A percentile compares a stretch with the other conserved stretches of the same genome.
phyloP scores from a whole-genome alignment of 2,329 filamentous ascomycete species.

The Aspergillus sp. region DNA sequence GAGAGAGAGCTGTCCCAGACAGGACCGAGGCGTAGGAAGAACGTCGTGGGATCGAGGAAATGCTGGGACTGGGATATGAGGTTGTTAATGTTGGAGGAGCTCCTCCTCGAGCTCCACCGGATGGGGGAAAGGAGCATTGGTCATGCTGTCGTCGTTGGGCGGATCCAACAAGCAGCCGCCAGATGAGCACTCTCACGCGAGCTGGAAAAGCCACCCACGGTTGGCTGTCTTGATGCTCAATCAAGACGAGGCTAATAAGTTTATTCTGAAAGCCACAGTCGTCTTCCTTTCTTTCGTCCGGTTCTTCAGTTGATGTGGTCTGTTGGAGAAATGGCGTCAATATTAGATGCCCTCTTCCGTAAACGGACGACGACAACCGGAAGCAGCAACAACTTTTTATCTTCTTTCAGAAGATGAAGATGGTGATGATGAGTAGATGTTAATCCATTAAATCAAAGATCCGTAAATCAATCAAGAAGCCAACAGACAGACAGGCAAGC shows the following conservation, averaged over 20 bases:
- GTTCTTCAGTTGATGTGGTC: too few relatives aligned
- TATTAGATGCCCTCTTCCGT: background rate
- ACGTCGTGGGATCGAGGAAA: slow-evolving; percentile 44
- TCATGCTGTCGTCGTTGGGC: slow-evolving; percentile 34
- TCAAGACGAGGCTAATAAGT: too few relatives aligned
- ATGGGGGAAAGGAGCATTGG: slow-evolving; percentile 38
- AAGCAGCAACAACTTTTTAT: too few relatives aligned
- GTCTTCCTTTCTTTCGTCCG: too few relatives aligned
- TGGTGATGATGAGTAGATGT: too few relatives aligned
- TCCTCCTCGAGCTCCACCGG: slow-evolving; percentile 35
- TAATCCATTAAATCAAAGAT: too few relatives aligned
- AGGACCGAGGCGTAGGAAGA: slow-evolving; percentile 61
- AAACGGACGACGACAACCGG: too few relatives aligned
- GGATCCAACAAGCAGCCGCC: background rate
- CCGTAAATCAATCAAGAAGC: too few relatives aligned
- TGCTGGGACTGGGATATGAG: slow-evolving; percentile 27
- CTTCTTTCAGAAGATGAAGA: too few relatives aligned
- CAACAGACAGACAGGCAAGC: too few relatives aligned
- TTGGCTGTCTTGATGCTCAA: background rate
- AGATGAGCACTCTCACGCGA: slow-evolving; percentile 2
- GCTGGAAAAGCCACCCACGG: background rate
- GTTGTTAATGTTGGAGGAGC: slow-evolving; percentile 21
- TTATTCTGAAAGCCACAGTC: too few relatives aligned
- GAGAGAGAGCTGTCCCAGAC: slow-evolving; percentile 44
- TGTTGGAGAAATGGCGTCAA: background rate